These are phyloP conservation scores for Phyllosticta capitalensis DNA, from an alignment of 2,329 filamentous ascomycete genomes.

Conservation along the genomic window DNA sequence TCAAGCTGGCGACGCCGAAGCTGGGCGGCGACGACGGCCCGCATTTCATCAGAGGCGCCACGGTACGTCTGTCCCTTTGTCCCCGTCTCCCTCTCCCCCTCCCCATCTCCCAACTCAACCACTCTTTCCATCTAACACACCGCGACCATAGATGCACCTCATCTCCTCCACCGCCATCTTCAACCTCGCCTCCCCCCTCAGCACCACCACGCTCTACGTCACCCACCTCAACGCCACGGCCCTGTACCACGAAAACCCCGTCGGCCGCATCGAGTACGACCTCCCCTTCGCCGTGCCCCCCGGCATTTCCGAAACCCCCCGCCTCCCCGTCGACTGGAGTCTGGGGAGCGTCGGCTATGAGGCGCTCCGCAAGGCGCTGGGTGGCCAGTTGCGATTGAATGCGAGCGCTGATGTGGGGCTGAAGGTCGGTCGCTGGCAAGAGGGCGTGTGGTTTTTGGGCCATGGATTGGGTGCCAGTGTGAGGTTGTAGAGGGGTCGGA, in stretches of 20 bases:
- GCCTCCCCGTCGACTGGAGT: constrained; percentile 73
- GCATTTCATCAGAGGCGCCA: constrained; percentile 76
- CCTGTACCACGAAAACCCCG: constrained; percentile 68
- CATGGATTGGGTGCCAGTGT: constrained; percentile 39
- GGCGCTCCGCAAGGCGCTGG: constrained; percentile 67
- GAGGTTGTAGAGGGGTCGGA: constrained; percentile 27
- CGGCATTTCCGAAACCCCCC: constrained; percentile 61
- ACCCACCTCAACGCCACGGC: constrained; percentile 76
- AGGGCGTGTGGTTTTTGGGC: constrained; percentile 48
- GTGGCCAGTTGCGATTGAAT: constrained; percentile 69
- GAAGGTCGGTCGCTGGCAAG: constrained; percentile 63
- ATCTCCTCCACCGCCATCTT: constrained; percentile 82
- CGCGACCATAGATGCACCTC: constrained; percentile 53
- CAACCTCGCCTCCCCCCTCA: constrained; percentile 68
- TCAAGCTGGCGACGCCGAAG: constrained; percentile 63
- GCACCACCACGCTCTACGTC: constrained; percentile 63
- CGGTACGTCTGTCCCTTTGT: constrained; percentile 30
- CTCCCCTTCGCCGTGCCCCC: constrained; percentile 68
- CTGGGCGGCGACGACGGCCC: constrained; percentile 42
- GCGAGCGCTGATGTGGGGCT: constrained; percentile 68
- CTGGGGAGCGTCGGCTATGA: constrained; percentile 72
- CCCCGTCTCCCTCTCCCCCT: background rate
- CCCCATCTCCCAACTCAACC: background rate
- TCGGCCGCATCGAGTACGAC: constrained; percentile 69
- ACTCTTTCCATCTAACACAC: background rate